Base-by-base conservation (phyloP, 208 protist genomes). In the Crithidia mellificae region DNA sequence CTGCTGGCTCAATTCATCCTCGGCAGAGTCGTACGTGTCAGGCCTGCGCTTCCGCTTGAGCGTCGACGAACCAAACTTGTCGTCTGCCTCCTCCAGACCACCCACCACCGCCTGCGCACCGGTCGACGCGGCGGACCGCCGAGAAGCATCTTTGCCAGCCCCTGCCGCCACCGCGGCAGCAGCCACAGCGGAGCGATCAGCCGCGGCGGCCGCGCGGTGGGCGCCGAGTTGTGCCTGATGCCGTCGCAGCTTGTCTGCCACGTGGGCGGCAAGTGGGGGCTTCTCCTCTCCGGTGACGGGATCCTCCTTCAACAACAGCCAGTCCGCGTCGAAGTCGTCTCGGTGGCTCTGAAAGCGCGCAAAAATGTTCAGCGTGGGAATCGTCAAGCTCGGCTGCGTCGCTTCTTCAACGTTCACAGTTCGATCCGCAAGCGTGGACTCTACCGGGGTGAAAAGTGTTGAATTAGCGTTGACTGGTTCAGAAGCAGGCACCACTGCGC, bases 221-320 rank as follows among this genome's bases (percentile, higher is more conserved):
- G 59, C 63, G 0, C 55, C 61, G 2, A 73, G 50, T 25, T 57
- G 55, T 19, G 54, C 65, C 57, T 89, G 81, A 51, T 87, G 77
- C 0, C 65, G 64, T 8, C 72, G 68, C 44, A 92, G 74, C 54
- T 87, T 84, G 1, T 78, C 53, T 22, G 65, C 43, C 12, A 91
- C 61, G n/a, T 83, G 75, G 0, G 52, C 63, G 12, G 63, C 58
- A 19, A 91, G 69, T 3, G 76, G 72, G 2, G 75, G 63, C 19
- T 43, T 54, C 25, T 61, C 55, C 1, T 63, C 51, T 19, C 58
- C 73, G 12, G 52, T 46, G 22, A 55, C 19, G 12, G 68, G 44
- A 24, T 91, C 85, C 58, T 92, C 85, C 58, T 92, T 63, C 36
- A 92, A 14, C 65, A 95, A 61, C 14, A 90, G 46, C 89, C 89